These are phyloP conservation scores for Maudiozyma serrabonitensis DNA, from an alignment of 805 yeast genomes.

Conservation along the genomic window DNA sequence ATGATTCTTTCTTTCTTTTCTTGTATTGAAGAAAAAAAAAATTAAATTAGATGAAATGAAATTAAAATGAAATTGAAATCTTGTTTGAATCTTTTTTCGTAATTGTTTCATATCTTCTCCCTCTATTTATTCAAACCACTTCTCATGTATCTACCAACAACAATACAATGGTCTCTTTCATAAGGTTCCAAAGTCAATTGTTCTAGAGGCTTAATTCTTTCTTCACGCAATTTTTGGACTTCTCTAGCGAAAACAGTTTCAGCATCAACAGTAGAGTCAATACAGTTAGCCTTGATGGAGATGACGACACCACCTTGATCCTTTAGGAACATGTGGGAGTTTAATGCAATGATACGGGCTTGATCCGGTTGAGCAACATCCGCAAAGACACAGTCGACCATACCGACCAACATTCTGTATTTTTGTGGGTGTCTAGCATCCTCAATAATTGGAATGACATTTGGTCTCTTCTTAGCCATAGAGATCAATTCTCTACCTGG, in stretches of 20 bases:
- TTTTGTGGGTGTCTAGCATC: slow-evolving; percentile 99
- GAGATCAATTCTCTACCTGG: slow-evolving; percentile 98
- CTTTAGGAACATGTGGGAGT: slow-evolving; percentile 95
- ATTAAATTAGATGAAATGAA: neutral
- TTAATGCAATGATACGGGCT: slow-evolving; percentile 98
- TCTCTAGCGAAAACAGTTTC: slow-evolving; percentile 99
- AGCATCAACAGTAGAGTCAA: slow-evolving; percentile 98
- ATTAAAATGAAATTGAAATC: neutral
- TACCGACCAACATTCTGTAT: slow-evolving; percentile 97
- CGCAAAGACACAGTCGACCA: slow-evolving; percentile 98
- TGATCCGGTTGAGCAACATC: slow-evolving; percentile 99
- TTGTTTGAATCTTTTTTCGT: neutral
- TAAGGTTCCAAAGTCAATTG: slow-evolving; percentile 98
- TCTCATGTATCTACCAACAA: slow-evolving; percentile 93
- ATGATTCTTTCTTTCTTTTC: no score
- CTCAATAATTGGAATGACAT: slow-evolving; percentile 96
- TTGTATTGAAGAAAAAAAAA: no score
- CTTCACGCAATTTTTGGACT: slow-evolving; percentile 97
- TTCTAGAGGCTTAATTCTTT: slow-evolving; percentile 95
- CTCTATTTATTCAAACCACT: slow-evolving; percentile 46
- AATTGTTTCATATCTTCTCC: no score
- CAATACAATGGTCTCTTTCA: slow-evolving; percentile 99
- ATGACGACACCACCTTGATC: slow-evolving; percentile 98
- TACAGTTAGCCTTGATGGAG: slow-evolving; percentile 99
- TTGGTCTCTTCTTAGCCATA: slow-evolving; percentile 99